Conservation (phyloP, 148 eudicot genomes). For the Vaccinium darrowii region DNA sequence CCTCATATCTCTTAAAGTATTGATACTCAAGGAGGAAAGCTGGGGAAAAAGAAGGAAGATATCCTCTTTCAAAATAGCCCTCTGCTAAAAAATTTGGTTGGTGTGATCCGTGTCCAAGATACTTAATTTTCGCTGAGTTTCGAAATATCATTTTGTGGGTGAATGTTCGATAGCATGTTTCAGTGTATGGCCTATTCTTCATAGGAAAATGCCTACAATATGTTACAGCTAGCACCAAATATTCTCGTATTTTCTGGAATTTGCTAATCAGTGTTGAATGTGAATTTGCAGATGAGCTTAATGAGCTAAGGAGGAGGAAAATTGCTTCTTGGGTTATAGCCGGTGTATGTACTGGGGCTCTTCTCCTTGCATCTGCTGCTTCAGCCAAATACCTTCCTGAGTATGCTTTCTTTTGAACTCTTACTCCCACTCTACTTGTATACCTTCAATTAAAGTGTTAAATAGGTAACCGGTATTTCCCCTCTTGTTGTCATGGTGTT, state of each 20-base stretch:
- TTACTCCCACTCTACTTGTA: background rate
- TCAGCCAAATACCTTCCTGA: slow-evolving; percentile 47
- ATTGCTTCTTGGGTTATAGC: slow-evolving; percentile 51
- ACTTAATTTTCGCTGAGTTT: background rate
- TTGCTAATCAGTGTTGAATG: background rate
- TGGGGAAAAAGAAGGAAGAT: background rate
- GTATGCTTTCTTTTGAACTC: slow-evolving; percentile 22
- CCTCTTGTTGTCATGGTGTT: background rate
- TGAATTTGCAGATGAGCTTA: slow-evolving; percentile 26
- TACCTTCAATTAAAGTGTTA: background rate
- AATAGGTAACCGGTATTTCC: background rate
- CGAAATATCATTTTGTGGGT: background rate
- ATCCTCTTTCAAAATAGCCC: background rate
- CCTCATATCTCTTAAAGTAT: background rate
- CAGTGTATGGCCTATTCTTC: background rate
- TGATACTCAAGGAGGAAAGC: background rate
- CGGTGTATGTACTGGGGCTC: slow-evolving; percentile 34
- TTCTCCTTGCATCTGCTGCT: slow-evolving; percentile 52
- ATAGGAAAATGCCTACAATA: background rate
- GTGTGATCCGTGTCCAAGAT: background rate
- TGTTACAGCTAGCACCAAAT: background rate
- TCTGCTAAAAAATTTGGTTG: background rate
- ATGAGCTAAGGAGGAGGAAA: slow-evolving; percentile 32
- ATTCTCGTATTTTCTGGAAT: background rate
- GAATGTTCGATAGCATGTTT: background rate